These are phyloP conservation scores for Globisporangium echinulatum DNA, from an alignment of 352 stramenopile genomes.

Conservation along the genomic window DNA sequence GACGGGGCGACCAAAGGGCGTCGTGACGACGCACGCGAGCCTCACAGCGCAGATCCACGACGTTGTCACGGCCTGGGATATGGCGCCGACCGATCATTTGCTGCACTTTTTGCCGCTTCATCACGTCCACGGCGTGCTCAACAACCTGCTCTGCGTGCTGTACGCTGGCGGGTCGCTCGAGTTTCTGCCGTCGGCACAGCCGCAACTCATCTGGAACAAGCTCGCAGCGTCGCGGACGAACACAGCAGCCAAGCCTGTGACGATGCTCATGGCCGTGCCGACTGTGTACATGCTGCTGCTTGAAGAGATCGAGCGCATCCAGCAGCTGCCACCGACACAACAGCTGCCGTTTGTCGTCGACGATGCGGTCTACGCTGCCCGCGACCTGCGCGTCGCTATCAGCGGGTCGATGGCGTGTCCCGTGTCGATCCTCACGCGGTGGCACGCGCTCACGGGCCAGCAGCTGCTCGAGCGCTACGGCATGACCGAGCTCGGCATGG, in stretches of 20 bases:
- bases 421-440: slow-evolving; percentile 66
- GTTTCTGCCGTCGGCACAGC: slow-evolving; percentile 59
- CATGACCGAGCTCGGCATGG: slow-evolving; percentile 92
- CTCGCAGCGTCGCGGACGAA: slow-evolving; percentile 11
- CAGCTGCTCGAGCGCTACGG: slow-evolving; percentile 87
- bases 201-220: slow-evolving; percentile 57
- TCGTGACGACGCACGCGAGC: slow-evolving; percentile 66
- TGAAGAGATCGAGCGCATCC: slow-evolving; percentile 47
- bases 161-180: slow-evolving; percentile 78
- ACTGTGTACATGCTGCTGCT: slow-evolving; percentile 90
- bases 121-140: slow-evolving; percentile 89
- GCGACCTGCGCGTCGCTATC: slow-evolving; percentile 42
- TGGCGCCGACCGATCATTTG: slow-evolving; percentile 65
- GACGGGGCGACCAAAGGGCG: slow-evolving; percentile 76
- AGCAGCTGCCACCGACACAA: slow-evolving; percentile 3
- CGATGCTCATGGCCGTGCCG: slow-evolving; percentile 89
- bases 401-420: slow-evolving; percentile 88
- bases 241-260: slow-evolving; percentile 17
- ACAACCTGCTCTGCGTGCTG: slow-evolving; percentile 81
- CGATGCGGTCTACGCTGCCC: slow-evolving; percentile 7
- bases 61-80: slow-evolving; percentile 82
- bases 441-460: slow-evolving; percentile 76
- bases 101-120: slow-evolving; percentile 89
- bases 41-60: slow-evolving; percentile 78
- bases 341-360: slow-evolving; percentile 12